phyloP scores from a whole-genome alignment of 305 asterid genomes.

The Striga hermonthica region DNA sequence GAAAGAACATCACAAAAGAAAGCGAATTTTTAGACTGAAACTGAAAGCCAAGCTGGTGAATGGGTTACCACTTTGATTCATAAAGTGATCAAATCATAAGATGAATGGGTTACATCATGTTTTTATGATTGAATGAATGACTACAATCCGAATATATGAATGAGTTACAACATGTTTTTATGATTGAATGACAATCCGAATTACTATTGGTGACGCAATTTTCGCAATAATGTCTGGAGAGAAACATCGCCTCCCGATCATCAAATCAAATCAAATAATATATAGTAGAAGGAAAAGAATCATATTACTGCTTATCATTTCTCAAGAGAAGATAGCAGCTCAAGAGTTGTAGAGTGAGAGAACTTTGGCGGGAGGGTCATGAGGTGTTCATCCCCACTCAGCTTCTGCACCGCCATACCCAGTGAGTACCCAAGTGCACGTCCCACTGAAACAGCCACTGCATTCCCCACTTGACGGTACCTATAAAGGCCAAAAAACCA shows the following conservation, averaged over 20 bases:
- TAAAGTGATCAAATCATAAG: too few relatives aligned
- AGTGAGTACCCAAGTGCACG: constrained; percentile 63
- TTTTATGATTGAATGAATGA: not conserved
- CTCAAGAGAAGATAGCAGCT: constrained; percentile 30
- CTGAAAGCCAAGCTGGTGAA: too few relatives aligned
- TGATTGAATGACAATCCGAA: not conserved
- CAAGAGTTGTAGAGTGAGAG: constrained; percentile 48
- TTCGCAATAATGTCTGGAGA: too few relatives aligned
- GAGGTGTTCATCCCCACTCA: constrained; percentile 51
- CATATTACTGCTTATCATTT: constrained; percentile 7
- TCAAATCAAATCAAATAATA: not conserved
- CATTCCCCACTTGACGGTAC: constrained; percentile 79
- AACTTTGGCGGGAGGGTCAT: constrained; percentile 58
- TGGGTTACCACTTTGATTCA: too few relatives aligned
- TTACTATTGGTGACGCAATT: too few relatives aligned
- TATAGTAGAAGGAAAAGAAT: not conserved
- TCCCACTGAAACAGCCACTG: constrained; percentile 77
- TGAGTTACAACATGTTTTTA: not conserved
- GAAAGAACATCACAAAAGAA: too few relatives aligned
- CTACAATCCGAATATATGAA: too few relatives aligned
- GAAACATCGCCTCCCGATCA: constrained; percentile 23
- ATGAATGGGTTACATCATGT: not conserved
- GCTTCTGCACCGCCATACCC: constrained; percentile 64
- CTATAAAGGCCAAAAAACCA: constrained; percentile 36
- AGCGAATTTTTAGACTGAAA: too few relatives aligned